These are phyloP conservation scores for Microdochium nivale DNA, from an alignment of 2,329 filamentous ascomycete species.

Conservation along the genomic window DNA sequence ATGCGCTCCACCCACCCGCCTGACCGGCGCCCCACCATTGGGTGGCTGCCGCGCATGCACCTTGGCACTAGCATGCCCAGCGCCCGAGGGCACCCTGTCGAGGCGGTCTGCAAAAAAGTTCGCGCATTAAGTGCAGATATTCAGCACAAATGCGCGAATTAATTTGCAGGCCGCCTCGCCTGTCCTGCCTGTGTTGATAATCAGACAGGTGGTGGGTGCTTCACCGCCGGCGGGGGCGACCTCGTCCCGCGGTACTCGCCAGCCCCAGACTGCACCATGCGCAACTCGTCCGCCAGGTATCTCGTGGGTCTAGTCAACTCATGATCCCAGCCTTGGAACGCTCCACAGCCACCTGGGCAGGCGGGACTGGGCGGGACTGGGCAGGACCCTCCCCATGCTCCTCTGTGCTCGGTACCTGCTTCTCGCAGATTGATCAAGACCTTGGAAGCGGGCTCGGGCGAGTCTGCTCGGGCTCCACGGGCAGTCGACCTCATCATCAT, in stretches of 20 bases:
- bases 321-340: too few relatives aligned
- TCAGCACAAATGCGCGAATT: too few relatives aligned
- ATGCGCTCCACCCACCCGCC: background rate
- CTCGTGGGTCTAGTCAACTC: background rate
- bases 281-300: background rate
- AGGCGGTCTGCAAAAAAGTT: too few relatives aligned
- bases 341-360: background rate
- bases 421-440: background rate
- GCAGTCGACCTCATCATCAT: too few relatives aligned
- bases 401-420: background rate
- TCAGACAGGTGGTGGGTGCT: too few relatives aligned
- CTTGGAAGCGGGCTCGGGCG: too few relatives aligned
- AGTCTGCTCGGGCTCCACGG: too few relatives aligned
- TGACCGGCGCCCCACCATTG: background rate
- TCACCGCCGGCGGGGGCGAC: background rate
- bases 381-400: background rate
- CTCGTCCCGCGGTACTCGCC: background rate
- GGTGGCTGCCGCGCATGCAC: background rate
- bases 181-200: too few relatives aligned
- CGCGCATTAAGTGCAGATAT: too few relatives aligned
- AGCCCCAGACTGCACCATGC: background rate
- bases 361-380: too few relatives aligned
- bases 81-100: too few relatives aligned
- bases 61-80: conserved; percentile 8
- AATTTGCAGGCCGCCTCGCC: too few relatives aligned